Percentiles rank a stretch among this genome's conserved stretches.
Conservation (phyloP, 176 grass and related monocot species). For the Rhynchospora breviuscula region DNA sequence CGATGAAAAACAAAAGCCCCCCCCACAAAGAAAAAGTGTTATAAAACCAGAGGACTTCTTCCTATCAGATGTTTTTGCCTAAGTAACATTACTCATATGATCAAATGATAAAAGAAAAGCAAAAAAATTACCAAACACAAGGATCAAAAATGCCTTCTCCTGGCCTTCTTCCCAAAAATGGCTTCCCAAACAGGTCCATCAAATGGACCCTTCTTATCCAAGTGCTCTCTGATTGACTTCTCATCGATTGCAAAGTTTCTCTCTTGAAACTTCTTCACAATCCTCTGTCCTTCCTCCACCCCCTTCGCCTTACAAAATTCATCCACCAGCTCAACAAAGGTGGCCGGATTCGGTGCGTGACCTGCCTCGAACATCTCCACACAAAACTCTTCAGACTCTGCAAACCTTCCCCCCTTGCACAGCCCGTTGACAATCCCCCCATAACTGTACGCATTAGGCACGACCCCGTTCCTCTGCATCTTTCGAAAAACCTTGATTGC, state of each 20-base stretch:
- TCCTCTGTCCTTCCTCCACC: conserved; percentile 43
- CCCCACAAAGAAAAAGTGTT: not conserved
- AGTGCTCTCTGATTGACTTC: conserved; percentile 75
- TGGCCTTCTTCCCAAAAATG: conserved; percentile 69
- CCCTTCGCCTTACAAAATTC: conserved; percentile 53
- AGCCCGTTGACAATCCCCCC: conserved; percentile 61
- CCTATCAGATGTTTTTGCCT: not conserved
- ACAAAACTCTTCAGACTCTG: conserved; percentile 49
- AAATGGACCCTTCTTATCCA: conserved; percentile 96
- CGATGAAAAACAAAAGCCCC: not conserved
- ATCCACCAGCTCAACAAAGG: conserved; percentile 61
- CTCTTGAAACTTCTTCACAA: conserved; percentile 65
- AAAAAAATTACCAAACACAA: not conserved
- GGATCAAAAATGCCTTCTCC: conserved; percentile 36
- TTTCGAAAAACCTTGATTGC: conserved; percentile 77
- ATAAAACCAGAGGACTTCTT: not conserved
- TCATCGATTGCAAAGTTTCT: conserved; percentile 80
- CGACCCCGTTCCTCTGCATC: conserved; percentile 80
- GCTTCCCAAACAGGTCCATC: conserved; percentile 56
- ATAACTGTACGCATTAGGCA: conserved; percentile 77
- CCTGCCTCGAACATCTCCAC: conserved; percentile 81
- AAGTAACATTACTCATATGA: not conserved
- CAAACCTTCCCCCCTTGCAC: conserved; percentile 46
- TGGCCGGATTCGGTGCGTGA: conserved; percentile 51
- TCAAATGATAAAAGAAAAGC: conserved; percentile 2